phyloP scores from a whole-genome alignment of 306 rosid genomes.

The Parietaria judaica region DNA sequence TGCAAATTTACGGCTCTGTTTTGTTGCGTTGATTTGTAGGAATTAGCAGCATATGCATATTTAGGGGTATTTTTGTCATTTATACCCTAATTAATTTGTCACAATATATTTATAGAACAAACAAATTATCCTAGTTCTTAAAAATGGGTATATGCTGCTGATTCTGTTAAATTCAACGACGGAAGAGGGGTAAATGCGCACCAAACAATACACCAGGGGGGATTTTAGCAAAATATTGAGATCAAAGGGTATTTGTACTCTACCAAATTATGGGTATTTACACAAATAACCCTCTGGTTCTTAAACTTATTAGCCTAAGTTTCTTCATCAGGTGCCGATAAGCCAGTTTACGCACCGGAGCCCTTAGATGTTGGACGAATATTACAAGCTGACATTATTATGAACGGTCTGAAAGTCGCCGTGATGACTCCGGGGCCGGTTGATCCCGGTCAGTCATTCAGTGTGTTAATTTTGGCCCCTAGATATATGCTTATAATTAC shows the following conservation, averaged over 20 bases:
- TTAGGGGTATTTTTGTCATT: no score
- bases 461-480: background rate
- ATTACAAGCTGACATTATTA: conserved; percentile 67
- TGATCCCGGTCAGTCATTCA: conserved; percentile 61
- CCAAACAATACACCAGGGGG: no score
- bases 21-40: no score
- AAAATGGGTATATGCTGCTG: no score
- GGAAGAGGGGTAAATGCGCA: no score
- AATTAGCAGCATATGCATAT: no score
- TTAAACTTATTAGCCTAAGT: conserved; percentile 22
- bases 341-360: conserved; percentile 69
- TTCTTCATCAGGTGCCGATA: conserved; percentile 54
- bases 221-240: background rate
- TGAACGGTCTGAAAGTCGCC: conserved; percentile 48
- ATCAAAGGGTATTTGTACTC: background rate
- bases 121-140: no score
- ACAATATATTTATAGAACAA: no score
- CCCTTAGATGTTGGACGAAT: conserved; percentile 89
- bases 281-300: background rate
- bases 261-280: background rate
- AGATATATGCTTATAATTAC: background rate
- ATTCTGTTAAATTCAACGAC: no score
- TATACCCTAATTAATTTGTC: no score
- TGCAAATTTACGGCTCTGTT: no score
- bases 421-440: conserved; percentile 58